These are phyloP conservation scores for Mucor racemosus DNA, from an alignment of 371 early-diverging fungal species.

Conservation along the genomic window DNA sequence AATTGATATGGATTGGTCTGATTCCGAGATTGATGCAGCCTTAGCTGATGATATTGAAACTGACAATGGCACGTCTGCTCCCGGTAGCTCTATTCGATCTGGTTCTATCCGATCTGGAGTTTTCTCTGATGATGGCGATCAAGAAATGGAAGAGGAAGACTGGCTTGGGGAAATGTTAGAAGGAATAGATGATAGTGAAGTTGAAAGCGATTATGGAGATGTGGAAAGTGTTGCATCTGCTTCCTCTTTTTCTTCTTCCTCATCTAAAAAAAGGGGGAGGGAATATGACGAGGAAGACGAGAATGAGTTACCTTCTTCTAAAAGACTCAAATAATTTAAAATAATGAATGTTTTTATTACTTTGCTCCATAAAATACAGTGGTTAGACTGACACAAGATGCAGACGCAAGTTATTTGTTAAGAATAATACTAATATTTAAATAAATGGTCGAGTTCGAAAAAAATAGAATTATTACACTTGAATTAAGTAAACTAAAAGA, in stretches of 20 bases:
- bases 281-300: background rate
- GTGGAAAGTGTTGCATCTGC: background rate
- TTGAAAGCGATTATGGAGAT: background rate
- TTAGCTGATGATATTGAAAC: constrained; percentile 17
- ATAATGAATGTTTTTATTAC: too few species aligned
- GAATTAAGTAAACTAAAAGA: too few species aligned
- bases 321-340: background rate
- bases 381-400: too few species aligned
- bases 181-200: constrained; percentile 3
- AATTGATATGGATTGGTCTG: constrained; percentile 58
- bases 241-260: background rate
- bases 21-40: constrained; percentile 59
- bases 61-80: background rate
- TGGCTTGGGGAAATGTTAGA: background rate
- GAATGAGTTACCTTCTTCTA: background rate
- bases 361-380: too few species aligned
- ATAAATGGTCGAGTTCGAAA: too few species aligned
- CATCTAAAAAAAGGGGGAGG: background rate
- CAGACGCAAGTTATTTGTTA: too few species aligned
- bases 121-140: background rate
- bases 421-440: too few species aligned
- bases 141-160: background rate
- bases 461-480: too few species aligned
- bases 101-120: background rate
- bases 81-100: background rate